Conservation (phyloP, 179 eudicot species). For the Beta lomatogona region DNA sequence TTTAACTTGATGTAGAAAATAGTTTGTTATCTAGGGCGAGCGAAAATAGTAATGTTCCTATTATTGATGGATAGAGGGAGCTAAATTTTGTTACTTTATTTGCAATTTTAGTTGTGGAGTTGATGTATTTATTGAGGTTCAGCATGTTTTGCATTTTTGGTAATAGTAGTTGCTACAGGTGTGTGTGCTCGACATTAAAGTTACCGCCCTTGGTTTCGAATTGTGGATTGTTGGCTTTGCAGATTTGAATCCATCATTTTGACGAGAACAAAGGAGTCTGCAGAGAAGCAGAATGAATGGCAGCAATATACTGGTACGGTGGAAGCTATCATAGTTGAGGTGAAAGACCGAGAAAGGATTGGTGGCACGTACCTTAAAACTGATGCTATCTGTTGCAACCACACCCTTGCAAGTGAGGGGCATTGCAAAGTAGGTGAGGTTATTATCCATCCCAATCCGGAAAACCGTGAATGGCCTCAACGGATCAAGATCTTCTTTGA, state of each 20-base stretch:
- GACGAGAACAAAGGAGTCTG: conserved; percentile 66
- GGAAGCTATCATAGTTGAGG: conserved; percentile 91
- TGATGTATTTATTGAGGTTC: neutral
- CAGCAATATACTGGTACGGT: conserved; percentile 68
- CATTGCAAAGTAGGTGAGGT: conserved; percentile 84
- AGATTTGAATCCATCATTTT: conserved; percentile 80
- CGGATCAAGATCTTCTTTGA: conserved; percentile 62
- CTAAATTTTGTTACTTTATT: neutral
- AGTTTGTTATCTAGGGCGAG: neutral
- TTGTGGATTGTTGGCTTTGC: conserved; percentile 23
- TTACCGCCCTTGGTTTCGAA: neutral
- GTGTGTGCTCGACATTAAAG: conserved; percentile 9
- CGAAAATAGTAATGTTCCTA: neutral
- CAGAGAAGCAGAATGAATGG: conserved; percentile 71
- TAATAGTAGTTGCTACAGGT: neutral
- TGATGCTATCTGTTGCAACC: conserved; percentile 73
- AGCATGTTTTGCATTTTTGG: neutral
- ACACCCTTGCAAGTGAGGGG: conserved; percentile 56
- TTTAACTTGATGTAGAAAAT: neutral
- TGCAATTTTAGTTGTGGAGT: neutral
- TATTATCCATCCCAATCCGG: conserved; percentile 52
- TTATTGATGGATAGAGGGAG: neutral
- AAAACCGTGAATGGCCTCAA: conserved; percentile 77
- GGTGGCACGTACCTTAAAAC: conserved; percentile 71
- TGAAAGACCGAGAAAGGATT: conserved; percentile 81